Percentiles rank a stretch among this genome's conserved stretches.
Evolutionary conservation across 2,329 filamentous ascomycete species (phyloP).

Genomic region (Xylaria sp.): DNA sequence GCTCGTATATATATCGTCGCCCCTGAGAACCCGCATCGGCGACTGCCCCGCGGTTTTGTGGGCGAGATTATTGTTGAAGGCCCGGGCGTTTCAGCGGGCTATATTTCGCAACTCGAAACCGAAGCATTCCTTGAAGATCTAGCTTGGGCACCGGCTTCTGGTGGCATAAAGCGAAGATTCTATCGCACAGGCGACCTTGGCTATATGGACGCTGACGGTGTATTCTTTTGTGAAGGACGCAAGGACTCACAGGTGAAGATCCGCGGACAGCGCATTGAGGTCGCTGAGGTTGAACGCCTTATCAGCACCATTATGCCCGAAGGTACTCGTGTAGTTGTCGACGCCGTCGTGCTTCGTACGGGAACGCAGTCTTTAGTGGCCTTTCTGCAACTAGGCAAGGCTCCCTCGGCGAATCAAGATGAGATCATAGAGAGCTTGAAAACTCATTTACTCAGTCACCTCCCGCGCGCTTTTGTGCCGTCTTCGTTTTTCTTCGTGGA

Average conservation of each 20-base stretch:
- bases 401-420: background rate
- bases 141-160: background rate
- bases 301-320: background rate
- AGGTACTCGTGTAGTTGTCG: background rate
- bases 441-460: background rate
- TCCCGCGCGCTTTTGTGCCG: background rate
- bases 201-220: background rate
- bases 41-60: background rate
- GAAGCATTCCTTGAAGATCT: background rate
- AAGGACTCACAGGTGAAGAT: constrained; percentile 1
- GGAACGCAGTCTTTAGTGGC: background rate
- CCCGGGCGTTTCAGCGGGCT: background rate
- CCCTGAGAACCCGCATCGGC: background rate
- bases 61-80: constrained; percentile 1
- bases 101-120: background rate
- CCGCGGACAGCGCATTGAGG: background rate
- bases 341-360: background rate
- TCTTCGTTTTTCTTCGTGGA: background rate
- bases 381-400: background rate
- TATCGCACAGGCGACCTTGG: background rate
- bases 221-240: background rate
- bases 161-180: background rate
- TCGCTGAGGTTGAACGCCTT: background rate
- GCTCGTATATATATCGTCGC: background rate
- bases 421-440: background rate